Base-by-base conservation (phyloP, 208 protist species). In the Leishmania tarentolae region DNA sequence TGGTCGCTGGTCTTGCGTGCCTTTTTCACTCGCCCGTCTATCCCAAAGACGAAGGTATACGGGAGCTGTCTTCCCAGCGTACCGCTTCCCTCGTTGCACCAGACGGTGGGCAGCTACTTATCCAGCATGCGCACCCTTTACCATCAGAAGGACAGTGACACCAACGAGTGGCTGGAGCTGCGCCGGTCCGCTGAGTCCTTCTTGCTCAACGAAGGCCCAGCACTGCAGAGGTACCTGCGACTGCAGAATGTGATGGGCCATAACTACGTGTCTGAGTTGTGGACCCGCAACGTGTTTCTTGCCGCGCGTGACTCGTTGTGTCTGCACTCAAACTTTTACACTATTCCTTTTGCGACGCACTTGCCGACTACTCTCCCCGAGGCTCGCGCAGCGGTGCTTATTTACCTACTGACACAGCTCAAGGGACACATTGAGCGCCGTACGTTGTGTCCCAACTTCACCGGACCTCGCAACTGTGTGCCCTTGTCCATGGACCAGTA, bases 291-390 rank as follows among this genome's bases (percentile, higher is more conserved):
- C 78, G 96, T 98, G 0, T 96, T 98, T 80, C 92, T 98, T 17
- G 70, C 88, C 56, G 86, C 90, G 7, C 93, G 95, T 46, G 73
- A 84, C 28, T 82, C 89, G 31, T 86, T 98, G 56, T 93, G 93
- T 82, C 90, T 98, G 79, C 82, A 97, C 85, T 93, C 88, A 59
- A 98, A 98, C 87, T 98, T 94, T 88, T 98, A 96, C 89, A 89
- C 85, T 31, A 72, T 96, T 37, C 90, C 83, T n/a, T 90, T 93
- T 74, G 90, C 91, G 21, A 86, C 78, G 61, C 86, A 88, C 76
- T 47, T 76, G 13, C 93, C 93, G 21, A 94, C 90, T 21, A 59
- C 68, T 31, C 50, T 85, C n/a, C 91, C 89, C 17, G 85, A 88
- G 47, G 90, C 91, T 1, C 87, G 95, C 47, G 93, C 93, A 8